Evolutionary conservation across 1,284 basidiomycete genomes (phyloP).

Genomic region (Ceratobasidium papillatum): DNA sequence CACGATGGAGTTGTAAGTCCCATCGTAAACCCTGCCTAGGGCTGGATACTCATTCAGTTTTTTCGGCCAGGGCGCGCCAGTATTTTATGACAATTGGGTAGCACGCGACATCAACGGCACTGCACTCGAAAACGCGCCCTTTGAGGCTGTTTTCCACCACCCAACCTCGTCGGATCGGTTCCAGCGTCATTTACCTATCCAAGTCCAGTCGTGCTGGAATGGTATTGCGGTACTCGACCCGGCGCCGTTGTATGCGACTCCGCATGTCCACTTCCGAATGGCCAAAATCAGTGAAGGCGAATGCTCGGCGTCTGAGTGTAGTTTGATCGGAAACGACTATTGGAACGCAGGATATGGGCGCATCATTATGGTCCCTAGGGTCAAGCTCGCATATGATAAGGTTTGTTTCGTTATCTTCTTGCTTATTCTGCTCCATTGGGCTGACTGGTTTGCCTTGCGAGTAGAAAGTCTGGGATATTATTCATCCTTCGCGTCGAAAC

Average conservation of each 20-base stretch:
- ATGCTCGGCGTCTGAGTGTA: constrained; percentile 93
- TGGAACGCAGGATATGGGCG: constrained; percentile 92
- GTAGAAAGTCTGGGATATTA: constrained; percentile 90
- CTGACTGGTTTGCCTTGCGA: constrained; percentile 10
- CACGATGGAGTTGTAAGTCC: constrained; percentile 84
- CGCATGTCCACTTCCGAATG: constrained; percentile 93
- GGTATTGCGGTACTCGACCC: constrained; percentile 93
- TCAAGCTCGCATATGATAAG: constrained; percentile 92
- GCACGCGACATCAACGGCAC: constrained; percentile 97
- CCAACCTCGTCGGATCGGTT: constrained; percentile 76
- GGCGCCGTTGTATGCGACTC: constrained; percentile 88
- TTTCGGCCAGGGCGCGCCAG: constrained; percentile 70
- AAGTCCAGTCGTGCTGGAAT: constrained; percentile 97
- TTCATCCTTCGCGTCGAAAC: constrained; percentile 88
- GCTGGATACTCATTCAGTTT: constrained; percentile 24
- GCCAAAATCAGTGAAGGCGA: constrained; percentile 80
- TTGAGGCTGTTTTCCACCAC: constrained; percentile 91
- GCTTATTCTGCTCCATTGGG: constrained; percentile 8
- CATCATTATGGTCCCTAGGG: constrained; percentile 95
- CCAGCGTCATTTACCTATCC: constrained; percentile 88
- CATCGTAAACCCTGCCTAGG: neutral
- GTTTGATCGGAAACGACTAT: constrained; percentile 94
- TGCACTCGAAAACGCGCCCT: constrained; percentile 94
- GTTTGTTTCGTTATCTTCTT: constrained; percentile 56
- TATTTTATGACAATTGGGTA: constrained; percentile 99